phyloP scores from a whole-genome alignment of 1,139 yeast genomes.

The Yarrowia galli region DNA sequence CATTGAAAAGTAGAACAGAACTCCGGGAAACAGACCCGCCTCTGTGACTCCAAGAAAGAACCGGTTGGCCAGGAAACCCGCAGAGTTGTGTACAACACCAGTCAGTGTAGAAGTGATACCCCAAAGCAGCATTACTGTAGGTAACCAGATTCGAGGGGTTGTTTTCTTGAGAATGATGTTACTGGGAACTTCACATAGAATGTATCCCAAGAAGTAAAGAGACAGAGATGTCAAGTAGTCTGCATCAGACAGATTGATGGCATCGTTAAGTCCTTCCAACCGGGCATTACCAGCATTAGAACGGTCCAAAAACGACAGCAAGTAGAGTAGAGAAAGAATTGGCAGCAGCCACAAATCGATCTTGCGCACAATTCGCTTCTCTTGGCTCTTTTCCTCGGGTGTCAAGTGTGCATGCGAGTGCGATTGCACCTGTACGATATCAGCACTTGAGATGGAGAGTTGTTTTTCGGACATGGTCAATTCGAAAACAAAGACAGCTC shows the following conservation, averaged over 20 bases:
- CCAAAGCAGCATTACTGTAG: slow-evolving; percentile 57
- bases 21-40: slow-evolving; percentile 63
- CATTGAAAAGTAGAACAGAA: slow-evolving; percentile 44
- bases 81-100: slow-evolving; percentile 41
- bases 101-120: slow-evolving; percentile 52
- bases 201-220: slow-evolving; percentile 40
- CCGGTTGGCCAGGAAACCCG: slow-evolving; percentile 58
- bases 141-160: slow-evolving; percentile 40
- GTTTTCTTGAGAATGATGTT: slow-evolving; percentile 40
- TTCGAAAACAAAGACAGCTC: background rate
- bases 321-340: slow-evolving; percentile 56
- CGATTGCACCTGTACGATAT: slow-evolving; percentile 1
- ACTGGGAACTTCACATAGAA: slow-evolving; percentile 39
- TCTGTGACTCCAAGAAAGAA: slow-evolving; percentile 64
- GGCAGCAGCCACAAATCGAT: slow-evolving; percentile 43
- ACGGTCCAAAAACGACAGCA: slow-evolving; percentile 61
- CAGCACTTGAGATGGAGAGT: slow-evolving; percentile 4
- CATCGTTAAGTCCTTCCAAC: slow-evolving; percentile 62
- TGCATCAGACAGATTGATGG: slow-evolving; percentile 49
- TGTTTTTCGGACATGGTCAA: slow-evolving; percentile 8
- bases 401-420: slow-evolving; percentile 2
- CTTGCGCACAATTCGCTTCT: slow-evolving; percentile 41
- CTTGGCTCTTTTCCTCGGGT: slow-evolving; percentile 1
- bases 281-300: slow-evolving; percentile 67
- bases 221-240: slow-evolving; percentile 40